Percentiles rank a stretch among this genome's conserved stretches.
Evolutionary conservation across 2,329 filamentous ascomycete species (phyloP).

Genomic region (Elsinoe batatas): DNA sequence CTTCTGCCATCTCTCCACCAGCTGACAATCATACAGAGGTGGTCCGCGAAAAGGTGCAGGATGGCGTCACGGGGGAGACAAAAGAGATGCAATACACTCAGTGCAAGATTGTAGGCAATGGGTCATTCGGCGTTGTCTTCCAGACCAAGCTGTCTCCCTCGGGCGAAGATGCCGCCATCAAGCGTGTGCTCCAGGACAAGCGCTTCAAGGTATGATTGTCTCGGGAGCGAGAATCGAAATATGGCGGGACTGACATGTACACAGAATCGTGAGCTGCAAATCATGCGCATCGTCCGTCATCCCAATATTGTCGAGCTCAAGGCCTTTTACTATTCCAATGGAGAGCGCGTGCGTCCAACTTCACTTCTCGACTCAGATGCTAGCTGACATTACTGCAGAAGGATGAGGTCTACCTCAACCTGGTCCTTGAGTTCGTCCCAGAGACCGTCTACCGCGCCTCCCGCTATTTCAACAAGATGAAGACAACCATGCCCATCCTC

Average conservation of each 20-base stretch:
- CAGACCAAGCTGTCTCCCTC: conserved; percentile 98
- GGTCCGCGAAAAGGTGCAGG: conserved; percentile 96
- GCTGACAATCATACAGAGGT: conserved; percentile 58
- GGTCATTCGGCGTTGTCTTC: conserved; percentile 96
- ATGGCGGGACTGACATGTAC: conserved; percentile 22
- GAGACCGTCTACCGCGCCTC: conserved; percentile 98
- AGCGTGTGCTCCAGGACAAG: conserved; percentile 97
- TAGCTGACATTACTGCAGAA: conserved; percentile 33
- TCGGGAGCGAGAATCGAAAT: neutral
- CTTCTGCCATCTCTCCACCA: conserved; percentile 12
- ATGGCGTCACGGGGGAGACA: conserved; percentile 92
- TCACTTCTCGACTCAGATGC: neutral
- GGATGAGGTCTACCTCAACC: conserved; percentile 97
- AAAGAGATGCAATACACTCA: conserved; percentile 97
- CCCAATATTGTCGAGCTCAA: conserved; percentile 98
- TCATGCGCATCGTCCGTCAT: conserved; percentile 98
- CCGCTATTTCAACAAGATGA: conserved; percentile 99
- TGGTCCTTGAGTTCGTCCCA: conserved; percentile 95
- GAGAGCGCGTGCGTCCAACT: conserved; percentile 63
- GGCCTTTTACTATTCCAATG: conserved; percentile 99
- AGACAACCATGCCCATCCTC: conserved; percentile 97
- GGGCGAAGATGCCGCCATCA: conserved; percentile 97
- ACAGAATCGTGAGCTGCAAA: conserved; percentile 96
- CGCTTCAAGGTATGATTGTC: conserved; percentile 73
- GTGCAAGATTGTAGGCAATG: conserved; percentile 99